Evolutionary conservation across 257 asterid species (phyloP).

Genomic region (Lantana camara): DNA sequence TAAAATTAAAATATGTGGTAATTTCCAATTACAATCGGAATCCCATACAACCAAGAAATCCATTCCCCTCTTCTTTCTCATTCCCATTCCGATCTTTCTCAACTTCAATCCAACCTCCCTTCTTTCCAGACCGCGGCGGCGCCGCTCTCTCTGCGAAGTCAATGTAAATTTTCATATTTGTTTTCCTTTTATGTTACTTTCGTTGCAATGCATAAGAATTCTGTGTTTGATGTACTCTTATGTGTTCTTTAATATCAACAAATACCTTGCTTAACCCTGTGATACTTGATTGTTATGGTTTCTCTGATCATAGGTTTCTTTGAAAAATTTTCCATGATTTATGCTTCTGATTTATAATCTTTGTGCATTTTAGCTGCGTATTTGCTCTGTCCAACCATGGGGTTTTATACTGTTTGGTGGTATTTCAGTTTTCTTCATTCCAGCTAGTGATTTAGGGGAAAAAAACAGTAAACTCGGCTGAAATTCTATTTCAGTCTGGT

Average conservation of each 20-base stretch:
- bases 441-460: background rate
- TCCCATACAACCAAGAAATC: background rate
- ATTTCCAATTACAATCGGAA: background rate
- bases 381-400: background rate
- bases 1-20: too few relatives aligned
- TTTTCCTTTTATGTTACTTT: background rate
- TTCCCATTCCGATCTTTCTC: conserved; percentile 5
- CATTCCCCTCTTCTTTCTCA: background rate
- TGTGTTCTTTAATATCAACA: background rate
- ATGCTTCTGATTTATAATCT: background rate
- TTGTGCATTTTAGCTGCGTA: background rate
- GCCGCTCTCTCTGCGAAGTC: background rate
- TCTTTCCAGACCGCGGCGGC: background rate
- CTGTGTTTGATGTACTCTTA: background rate
- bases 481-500: background rate
- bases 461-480: too few relatives aligned
- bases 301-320: background rate
- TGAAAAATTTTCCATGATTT: background rate
- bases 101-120: background rate
- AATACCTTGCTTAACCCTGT: background rate
- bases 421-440: background rate
- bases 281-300: background rate
- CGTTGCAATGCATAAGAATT: background rate
- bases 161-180: background rate
- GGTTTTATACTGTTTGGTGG: background rate